Base-by-base conservation (phyloP, 768 basidiomycete species). In the Phaeotremella fagi region DNA sequence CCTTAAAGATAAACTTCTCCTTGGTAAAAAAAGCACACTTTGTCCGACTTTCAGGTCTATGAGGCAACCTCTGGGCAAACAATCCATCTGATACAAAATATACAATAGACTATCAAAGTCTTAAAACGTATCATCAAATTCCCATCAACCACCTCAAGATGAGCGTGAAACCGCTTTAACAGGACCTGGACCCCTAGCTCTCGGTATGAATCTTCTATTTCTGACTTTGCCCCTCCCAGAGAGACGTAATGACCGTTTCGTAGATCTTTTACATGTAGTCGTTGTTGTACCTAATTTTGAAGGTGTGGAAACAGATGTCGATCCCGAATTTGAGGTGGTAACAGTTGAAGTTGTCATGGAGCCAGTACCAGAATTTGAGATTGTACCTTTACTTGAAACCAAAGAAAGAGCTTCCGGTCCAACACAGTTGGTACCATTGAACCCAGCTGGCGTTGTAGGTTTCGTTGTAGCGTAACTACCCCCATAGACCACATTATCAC, bases 391-490 rank as follows among this genome's bases (percentile, higher is more conserved):
- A 16, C 31, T 33, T 16, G 31, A 33, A n/a, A n/a, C n/a, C n/a
- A n/a, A n/a, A n/a, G n/a, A n/a, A n/a, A n/a, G n/a, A 33, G 38
- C 38, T 22, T 18, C 38, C 38, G 68, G 64, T 36, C 62, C 68
- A 38, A 64, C 66, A 48, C 71, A 72, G 56, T 68, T 68, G 26
- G 52, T 48, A 2, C 68, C 71, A 4, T 59, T 62, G 43, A 60
- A 65, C 15, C 68, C 68, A 2, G 59, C 55, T 2, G 63, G 52
- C 2, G 59, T 52, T 16, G 64, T 63, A n/a, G 71, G 71, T 41
- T 54, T 58, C 1, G 56, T 44, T 14, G 50, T 49, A n/a, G 48
- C 60, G 53, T 73, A 73, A 18, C 26, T 38, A 16, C 72, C 72
- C 11, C 70, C 68, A 44, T 64, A 73, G 11, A 37, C 16, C 5